Evolutionary conservation across 2,329 filamentous ascomycete species (phyloP), one percentile per base, ranked within the genome.

Genomic region (Botrytis byssoidea): DNA sequence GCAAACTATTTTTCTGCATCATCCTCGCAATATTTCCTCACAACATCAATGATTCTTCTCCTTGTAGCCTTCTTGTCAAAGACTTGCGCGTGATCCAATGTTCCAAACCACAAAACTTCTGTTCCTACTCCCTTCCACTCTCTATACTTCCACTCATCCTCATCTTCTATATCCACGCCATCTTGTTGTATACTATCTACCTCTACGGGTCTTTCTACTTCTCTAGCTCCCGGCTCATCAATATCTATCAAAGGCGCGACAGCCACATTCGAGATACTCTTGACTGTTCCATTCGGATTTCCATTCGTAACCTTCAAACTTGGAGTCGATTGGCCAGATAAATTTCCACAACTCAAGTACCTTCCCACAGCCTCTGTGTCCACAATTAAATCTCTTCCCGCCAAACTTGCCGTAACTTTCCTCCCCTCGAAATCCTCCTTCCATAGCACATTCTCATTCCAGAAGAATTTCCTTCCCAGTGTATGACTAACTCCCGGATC

Each of bases 391-490:
- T 90, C 88, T 71, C 83, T 81, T 1, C 85, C 85, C 29, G 84
- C 83, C 32, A 90, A 79, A 59, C 83, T 83, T 4, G 88, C 86
- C 1, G 87, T 87, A 16, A 86, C 82, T 29, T 73, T 81, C 76
- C 70, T 81, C 25, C 81, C 79, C 46, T 80, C 77, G 12, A 90
- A 78, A 73, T 88, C 86, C 57, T 89, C 85, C 77, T 87, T 87
- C 89, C 88, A 91, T 10, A 91, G 79, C 1, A 89, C 83, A 77
- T 88, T 90, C 74, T 90, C 84, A 32, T 82, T 83, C 89, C 89
- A 91, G 81, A 89, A 89, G 79, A 91, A 90, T 55, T 87, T 84
- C 20, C 89, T 82, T 20, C 85, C 84, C 1, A 90, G 81, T 0
- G 87, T 89, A 77, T 90, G 87, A 14, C 87, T 83, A 14, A 90